Conservation (phyloP, 2,329 filamentous ascomycete species). For the Fusarium sp. region DNA sequence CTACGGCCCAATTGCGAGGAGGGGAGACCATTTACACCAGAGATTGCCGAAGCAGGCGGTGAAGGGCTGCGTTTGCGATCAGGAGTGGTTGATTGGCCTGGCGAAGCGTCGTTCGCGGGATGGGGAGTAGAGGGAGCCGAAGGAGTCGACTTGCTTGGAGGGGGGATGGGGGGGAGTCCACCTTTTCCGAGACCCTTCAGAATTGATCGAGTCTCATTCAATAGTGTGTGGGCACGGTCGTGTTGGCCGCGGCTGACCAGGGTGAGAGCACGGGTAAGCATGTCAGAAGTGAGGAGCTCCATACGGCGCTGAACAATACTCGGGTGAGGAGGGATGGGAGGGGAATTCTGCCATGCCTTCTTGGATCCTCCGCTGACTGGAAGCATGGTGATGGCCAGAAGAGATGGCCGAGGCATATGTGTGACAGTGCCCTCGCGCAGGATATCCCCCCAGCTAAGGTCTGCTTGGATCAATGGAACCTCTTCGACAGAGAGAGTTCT, state of each 20-base stretch:
- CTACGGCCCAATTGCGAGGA: constrained; percentile 58
- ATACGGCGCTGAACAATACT: constrained; percentile 95
- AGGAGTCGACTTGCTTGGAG: constrained; percentile 54
- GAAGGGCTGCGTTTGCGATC: constrained; percentile 67
- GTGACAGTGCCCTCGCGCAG: constrained; percentile 86
- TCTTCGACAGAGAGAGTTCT: constrained; percentile 89
- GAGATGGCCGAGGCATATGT: constrained; percentile 87
- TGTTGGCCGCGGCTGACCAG: constrained; percentile 92
- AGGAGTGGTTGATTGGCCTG: constrained; percentile 57
- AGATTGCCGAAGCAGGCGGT: constrained; percentile 60
- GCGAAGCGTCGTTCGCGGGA: constrained; percentile 55
- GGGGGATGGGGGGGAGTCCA: constrained; percentile 87
- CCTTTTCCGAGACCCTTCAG: constrained; percentile 96
- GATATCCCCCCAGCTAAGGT: constrained; percentile 93
- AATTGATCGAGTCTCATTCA: constrained; percentile 94
- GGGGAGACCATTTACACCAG: constrained; percentile 52
- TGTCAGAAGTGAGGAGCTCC: constrained; percentile 97
- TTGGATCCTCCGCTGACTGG: constrained; percentile 72
- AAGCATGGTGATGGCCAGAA: constrained; percentile 95
- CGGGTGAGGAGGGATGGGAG: constrained; percentile 93
- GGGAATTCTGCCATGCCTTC: constrained; percentile 72
- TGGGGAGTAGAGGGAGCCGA: constrained; percentile 60
- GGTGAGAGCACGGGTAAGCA: constrained; percentile 92
- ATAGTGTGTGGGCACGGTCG: constrained; percentile 89
- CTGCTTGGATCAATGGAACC: constrained; percentile 92